phyloP scores from a whole-genome alignment of 139 green algal species.

The Astrephomene gubernaculifera region DNA sequence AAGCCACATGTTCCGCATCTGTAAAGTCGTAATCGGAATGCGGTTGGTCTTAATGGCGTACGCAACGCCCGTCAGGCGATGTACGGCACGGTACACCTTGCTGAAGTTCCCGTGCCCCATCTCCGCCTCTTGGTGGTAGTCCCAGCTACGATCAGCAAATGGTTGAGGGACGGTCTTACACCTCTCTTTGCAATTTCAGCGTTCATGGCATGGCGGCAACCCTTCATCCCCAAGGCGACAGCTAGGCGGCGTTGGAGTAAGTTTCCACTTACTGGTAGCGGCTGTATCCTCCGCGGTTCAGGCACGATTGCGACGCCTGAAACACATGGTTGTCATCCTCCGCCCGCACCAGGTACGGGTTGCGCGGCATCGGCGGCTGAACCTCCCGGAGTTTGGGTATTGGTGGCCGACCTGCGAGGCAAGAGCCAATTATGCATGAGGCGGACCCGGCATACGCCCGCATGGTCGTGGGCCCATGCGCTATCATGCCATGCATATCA shows the following conservation, averaged over 20 bases:
- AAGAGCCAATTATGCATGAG: too few relatives aligned
- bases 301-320: constrained; percentile 28
- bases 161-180: too few relatives aligned
- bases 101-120: constrained; percentile 84
- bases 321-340: constrained; percentile 40
- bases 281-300: constrained; percentile 35
- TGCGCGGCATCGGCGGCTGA: constrained; percentile 50
- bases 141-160: constrained; percentile 38
- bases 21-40: constrained; percentile 61
- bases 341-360: constrained; percentile 43
- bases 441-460: too few relatives aligned
- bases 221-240: too few relatives aligned
- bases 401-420: constrained; percentile 15
- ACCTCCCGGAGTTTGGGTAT: constrained; percentile 23
- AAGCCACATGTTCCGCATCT: constrained; percentile 68
- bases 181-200: too few relatives aligned
- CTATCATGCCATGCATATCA: too few relatives aligned
- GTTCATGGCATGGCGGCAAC: too few relatives aligned
- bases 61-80: constrained; percentile 82
- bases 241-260: neutral
- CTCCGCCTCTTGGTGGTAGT: constrained; percentile 75
- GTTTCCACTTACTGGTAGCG: constrained; percentile 37
- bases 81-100: constrained; percentile 77
- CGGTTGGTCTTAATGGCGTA: constrained; percentile 92
- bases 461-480: too few relatives aligned